phyloP scores from a whole-genome alignment of 192 early-diverging fungal species.

The Linnemannia elongata region DNA sequence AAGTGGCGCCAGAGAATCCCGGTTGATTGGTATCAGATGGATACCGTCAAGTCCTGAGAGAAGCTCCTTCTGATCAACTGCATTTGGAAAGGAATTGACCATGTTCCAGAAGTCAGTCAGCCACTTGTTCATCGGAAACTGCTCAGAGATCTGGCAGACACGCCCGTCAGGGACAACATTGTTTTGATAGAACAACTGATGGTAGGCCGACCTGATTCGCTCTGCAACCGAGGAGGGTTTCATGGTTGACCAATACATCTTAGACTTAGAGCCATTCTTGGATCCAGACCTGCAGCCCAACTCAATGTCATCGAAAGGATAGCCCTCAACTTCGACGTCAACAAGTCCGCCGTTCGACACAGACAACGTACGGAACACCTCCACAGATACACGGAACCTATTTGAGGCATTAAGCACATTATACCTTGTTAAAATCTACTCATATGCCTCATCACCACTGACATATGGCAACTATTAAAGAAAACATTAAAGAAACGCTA shows the following conservation, averaged over 20 bases:
- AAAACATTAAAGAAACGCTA: neutral
- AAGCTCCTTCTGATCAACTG: neutral
- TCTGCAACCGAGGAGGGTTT: neutral
- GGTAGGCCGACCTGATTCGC: neutral
- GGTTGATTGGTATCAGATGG: slow-evolving; percentile 15
- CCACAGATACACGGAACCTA: neutral
- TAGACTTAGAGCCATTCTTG: neutral
- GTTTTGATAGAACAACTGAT: neutral
- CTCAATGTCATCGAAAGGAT: neutral
- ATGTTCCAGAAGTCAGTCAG: slow-evolving; percentile 22
- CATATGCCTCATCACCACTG: neutral
- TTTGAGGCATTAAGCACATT: neutral
- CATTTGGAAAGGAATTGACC: neutral
- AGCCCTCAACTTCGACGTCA: neutral
- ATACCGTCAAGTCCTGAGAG: neutral
- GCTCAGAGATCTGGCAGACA: neutral
- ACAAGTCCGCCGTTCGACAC: slow-evolving; percentile 14
- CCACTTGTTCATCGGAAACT: slow-evolving; percentile 22
- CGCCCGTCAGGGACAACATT: neutral
- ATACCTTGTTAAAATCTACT: too few relatives aligned
- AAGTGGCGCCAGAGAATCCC: slow-evolving; percentile 6
- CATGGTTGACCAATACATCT: slow-evolving; percentile 5
- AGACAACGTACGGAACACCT: neutral
- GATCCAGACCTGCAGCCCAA: neutral
- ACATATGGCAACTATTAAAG: neutral